Conservation (phyloP, 768 basidiomycete genomes). For the Cyathus striatus region DNA sequence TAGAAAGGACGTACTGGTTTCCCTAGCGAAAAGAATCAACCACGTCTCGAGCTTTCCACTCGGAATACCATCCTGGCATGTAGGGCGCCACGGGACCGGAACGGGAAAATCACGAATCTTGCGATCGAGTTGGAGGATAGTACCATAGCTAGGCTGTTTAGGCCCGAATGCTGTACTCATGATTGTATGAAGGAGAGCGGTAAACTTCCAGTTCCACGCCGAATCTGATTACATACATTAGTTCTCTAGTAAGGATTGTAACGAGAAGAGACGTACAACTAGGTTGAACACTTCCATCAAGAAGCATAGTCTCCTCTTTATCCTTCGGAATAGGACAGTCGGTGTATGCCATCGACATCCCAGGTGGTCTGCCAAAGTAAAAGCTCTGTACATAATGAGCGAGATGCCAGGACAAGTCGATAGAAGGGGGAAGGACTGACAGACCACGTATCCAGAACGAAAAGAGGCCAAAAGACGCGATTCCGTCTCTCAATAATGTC, state of each 20-base stretch:
- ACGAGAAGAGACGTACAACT: slow-evolving; percentile 31
- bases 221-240: slow-evolving; percentile 32
- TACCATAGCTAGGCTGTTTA: slow-evolving; percentile 43
- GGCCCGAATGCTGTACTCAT: slow-evolving; percentile 47
- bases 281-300: slow-evolving; percentile 28
- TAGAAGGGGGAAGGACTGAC: slow-evolving; percentile 25
- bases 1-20: slow-evolving; percentile 33
- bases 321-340: slow-evolving; percentile 55
- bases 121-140: slow-evolving; percentile 54
- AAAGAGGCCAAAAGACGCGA: slow-evolving; percentile 67
- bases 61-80: slow-evolving; percentile 1
- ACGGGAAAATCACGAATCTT: slow-evolving; percentile 57
- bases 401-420: background rate
- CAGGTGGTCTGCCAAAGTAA: slow-evolving; percentile 55
- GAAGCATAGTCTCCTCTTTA: slow-evolving; percentile 22
- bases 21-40: slow-evolving; percentile 40
- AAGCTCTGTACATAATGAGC: slow-evolving; percentile 42
- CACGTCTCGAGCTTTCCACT: slow-evolving; percentile 21
- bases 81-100: slow-evolving; percentile 40
- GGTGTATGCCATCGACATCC: slow-evolving; percentile 43
- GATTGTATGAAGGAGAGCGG: slow-evolving; percentile 45
- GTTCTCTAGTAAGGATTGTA: background rate
- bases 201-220: slow-evolving; percentile 51
- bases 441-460: slow-evolving; percentile 54
- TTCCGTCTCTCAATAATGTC: slow-evolving; percentile 40